Evolutionary conservation across 1,284 basidiomycete species (phyloP).

Genomic region (Pisolithus thermaeus): DNA sequence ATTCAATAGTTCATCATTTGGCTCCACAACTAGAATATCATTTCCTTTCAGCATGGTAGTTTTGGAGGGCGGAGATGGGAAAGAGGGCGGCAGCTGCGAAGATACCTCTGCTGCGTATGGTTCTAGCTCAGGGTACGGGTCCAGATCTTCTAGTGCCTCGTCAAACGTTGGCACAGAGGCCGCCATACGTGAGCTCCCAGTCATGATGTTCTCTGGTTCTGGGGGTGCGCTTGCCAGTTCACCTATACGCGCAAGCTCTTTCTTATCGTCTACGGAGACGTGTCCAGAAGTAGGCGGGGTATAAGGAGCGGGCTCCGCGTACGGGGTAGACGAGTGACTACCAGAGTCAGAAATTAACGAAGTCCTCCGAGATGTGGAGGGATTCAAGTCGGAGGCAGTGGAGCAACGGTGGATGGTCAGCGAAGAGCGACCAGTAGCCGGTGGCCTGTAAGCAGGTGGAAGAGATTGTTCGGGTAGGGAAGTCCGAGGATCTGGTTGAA

Average conservation of each 20-base stretch:
- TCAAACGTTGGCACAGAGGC: constrained; percentile 26
- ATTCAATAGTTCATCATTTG: constrained; percentile 28
- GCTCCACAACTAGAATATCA: constrained; percentile 36
- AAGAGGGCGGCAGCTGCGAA: constrained; percentile 15
- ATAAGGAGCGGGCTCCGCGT: constrained; percentile 21
- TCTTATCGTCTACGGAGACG: constrained; percentile 72
- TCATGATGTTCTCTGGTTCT: background rate
- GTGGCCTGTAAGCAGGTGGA: constrained; percentile 25
- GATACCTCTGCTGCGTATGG: background rate
- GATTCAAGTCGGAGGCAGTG: background rate
- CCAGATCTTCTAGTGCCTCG: constrained; percentile 21
- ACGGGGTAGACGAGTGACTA: constrained; percentile 2
- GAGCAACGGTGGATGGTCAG: background rate
- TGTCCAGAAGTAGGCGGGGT: constrained; percentile 43
- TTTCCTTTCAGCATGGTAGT: constrained; percentile 28
- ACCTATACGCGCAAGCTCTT: constrained; percentile 51
- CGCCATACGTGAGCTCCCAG: background rate
- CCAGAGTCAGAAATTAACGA: constrained; percentile 3
- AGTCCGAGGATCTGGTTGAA: background rate
- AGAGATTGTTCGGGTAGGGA: constrained; percentile 10
- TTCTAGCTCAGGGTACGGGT: constrained; percentile 6
- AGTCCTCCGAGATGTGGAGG: background rate
- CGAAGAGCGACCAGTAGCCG: constrained; percentile 6
- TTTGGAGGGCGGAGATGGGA: constrained; percentile 36
- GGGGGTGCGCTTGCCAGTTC: constrained; percentile 52